Base-by-base conservation (phyloP, 768 basidiomycete species). In the Leccinum boreale region DNA sequence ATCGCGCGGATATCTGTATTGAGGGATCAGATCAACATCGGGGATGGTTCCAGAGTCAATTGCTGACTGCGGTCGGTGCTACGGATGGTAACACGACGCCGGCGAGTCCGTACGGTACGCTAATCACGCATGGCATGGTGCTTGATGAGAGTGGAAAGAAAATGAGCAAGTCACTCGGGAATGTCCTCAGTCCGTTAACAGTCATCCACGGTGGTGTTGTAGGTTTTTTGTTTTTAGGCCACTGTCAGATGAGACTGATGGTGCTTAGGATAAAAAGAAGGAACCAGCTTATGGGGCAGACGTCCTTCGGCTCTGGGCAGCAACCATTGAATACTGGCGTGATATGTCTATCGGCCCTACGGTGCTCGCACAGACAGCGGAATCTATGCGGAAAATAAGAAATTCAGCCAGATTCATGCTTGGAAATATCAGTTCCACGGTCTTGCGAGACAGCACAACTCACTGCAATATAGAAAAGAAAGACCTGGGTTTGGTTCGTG, bases 11-110 rank as follows among this genome's bases (percentile, higher is more conserved):
- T 65, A 79, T 98, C 28, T 96, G 92, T 68, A 75, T 99, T 28
- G 96, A 99, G 67, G 97, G 97, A 14, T 90, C 91, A 1, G 96
- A 99, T 73, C 96, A 98, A 71, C 96, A 99, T 72, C 87, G 96
- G 7, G 96, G 96, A 9, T 99, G 96, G 96, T 99, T 99, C 78
- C 97, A 99, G 73, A 95, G 93, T 57, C 89, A 92, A 62, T 75
- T 99, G 26, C 76, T 99, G 49, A 98, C 97, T 4, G 82, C 85
- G 10, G 74, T 96, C 19, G 84, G 85, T 3, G 58, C 69, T 11
- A 62, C 62, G 0, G 63, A 59, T 3, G 54, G 42, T 17, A 33
- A 8, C 11, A n/a, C 55, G 28, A 70, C 58, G 44, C 64, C 71
- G 3, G 55, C 53, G 23, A 75, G 75, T 49, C 87, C 96, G 11